Evolutionary conservation across 345 rosid genomes (phyloP).

Genomic region (Corchorus olitorius): DNA sequence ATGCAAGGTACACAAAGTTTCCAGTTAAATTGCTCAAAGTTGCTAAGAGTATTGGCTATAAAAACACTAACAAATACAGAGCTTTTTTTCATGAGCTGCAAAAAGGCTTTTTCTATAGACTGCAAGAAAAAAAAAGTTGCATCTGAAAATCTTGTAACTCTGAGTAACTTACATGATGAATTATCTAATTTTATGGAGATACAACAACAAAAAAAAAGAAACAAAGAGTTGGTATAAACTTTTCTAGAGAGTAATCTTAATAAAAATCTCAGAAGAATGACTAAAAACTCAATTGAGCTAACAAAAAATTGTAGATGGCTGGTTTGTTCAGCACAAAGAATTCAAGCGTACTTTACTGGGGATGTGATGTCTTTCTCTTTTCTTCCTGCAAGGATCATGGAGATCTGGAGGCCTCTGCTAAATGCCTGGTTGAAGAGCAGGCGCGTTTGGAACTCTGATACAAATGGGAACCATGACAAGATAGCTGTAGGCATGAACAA

Average conservation of each 20-base stretch:
- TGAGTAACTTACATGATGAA: not conserved
- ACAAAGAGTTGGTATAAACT: not conserved
- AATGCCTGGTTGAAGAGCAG: constrained; percentile 95
- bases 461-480: constrained; percentile 88
- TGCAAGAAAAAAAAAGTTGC: no score
- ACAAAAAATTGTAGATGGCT: not conserved
- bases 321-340: not conserved
- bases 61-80: no score
- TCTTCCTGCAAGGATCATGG: constrained; percentile 75
- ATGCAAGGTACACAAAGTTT: no score
- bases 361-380: constrained; percentile 37
- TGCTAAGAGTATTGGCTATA: no score
- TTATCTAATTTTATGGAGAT: not conserved
- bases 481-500: constrained; percentile 74
- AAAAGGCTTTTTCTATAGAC: no score
- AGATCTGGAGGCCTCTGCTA: constrained; percentile 91
- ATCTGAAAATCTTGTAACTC: no score
- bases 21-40: no score
- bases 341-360: not conserved
- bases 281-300: not conserved
- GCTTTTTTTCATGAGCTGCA: no score
- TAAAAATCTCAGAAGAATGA: not conserved
- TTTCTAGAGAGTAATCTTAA: not conserved
- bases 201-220: not conserved
- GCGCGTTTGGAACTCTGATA: constrained; percentile 85